A percentile compares a stretch with the other conserved stretches of the same genome.
These are phyloP conservation scores for Yueomyces sp. DNA, from an alignment of 805 yeast species.

Conservation along the genomic window DNA sequence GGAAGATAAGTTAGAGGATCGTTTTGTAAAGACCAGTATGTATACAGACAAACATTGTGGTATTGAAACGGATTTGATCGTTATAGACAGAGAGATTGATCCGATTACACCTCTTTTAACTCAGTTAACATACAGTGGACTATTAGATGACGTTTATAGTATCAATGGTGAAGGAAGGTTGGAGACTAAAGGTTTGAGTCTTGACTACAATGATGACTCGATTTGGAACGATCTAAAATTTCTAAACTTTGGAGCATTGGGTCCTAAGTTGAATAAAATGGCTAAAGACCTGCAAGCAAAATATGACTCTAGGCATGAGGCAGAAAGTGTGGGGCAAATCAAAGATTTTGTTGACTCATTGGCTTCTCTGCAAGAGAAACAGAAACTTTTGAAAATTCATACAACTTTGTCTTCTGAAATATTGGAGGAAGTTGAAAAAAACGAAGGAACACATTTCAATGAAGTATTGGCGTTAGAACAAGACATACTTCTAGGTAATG, in stretches of 20 bases:
- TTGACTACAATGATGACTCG: constrained; percentile 14
- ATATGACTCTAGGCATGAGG: constrained; percentile 46
- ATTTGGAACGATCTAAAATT: constrained; percentile 36
- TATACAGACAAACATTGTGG: constrained; percentile 27
- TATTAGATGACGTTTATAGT: constrained; percentile 59
- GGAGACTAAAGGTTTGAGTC: constrained; percentile 11
- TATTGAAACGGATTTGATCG: constrained; percentile 55
- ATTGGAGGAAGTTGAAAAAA: constrained; percentile 30
- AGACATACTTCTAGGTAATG: constrained; percentile 44
- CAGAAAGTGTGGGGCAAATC: constrained; percentile 50
- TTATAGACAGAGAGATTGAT: constrained; percentile 71
- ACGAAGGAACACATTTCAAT: constrained; percentile 24
- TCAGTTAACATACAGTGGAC: constrained; percentile 73
- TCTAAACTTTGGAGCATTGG: constrained; percentile 69
- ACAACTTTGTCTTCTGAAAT: constrained; percentile 61
- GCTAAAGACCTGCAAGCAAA: constrained; percentile 62
- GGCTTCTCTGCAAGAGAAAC: constrained; percentile 51
- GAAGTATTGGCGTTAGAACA: constrained; percentile 50
- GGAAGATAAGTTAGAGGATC: constrained; percentile 6
- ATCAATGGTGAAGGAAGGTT: constrained; percentile 26
- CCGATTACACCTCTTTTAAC: constrained; percentile 54
- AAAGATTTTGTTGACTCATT: constrained; percentile 59
- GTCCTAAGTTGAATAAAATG: constrained; percentile 50
- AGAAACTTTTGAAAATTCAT: constrained; percentile 57
- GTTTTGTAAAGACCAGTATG: constrained; percentile 16